Base-by-base conservation (phyloP, 495 filamentous ascomycete species). In the Choiromyces venosus region DNA sequence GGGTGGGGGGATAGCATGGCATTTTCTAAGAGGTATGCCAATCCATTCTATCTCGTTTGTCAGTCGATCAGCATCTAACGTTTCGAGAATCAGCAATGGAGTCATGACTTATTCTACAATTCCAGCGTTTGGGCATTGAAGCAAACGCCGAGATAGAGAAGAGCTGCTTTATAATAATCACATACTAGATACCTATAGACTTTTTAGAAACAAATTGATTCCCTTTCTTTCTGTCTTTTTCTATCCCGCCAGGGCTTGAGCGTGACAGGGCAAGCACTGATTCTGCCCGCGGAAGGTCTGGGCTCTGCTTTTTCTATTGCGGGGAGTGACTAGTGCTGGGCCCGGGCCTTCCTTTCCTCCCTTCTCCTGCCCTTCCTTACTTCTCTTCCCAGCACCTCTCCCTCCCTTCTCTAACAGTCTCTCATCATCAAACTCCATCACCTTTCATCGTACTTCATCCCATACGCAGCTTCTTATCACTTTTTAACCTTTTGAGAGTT, bases 1-100 rank as follows among this genome's bases (percentile, higher is more conserved):
- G 72, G 8, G 33, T 72, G 25, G 69, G 7, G 29, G 64, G 37
- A 14, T 61, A 61, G 52, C n/a, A n/a, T n/a, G n/a, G n/a, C n/a
- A 61, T 33, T 61, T 33, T 14, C 25, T 5, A 33, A 61, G 52
- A 61, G 25, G 25, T 29, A 61, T 16, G 25, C 12, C 52, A 14
- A 61, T 18, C 10, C n/a, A n/a, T n/a, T n/a, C 18, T 33, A 18
- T 9, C 1, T 29, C 4, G 3, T 1, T 61, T 14, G 12, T 33
- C 33, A 4, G 12, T 33, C 33, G 52, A 4, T 4, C 16, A 29
- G 12, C 7, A 7, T 61, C 52, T 29, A 6, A 29, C 33, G 10
- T 18, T 61, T 61, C 2, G 12, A 33, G 12, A 61, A 12, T 33
- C 33, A 61, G 52, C 6, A n/a, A 33, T 61, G 52, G 52, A 2